phyloP scores from a whole-genome alignment of 2,329 filamentous ascomycete species.

The Arthrocladium fulminans region DNA sequence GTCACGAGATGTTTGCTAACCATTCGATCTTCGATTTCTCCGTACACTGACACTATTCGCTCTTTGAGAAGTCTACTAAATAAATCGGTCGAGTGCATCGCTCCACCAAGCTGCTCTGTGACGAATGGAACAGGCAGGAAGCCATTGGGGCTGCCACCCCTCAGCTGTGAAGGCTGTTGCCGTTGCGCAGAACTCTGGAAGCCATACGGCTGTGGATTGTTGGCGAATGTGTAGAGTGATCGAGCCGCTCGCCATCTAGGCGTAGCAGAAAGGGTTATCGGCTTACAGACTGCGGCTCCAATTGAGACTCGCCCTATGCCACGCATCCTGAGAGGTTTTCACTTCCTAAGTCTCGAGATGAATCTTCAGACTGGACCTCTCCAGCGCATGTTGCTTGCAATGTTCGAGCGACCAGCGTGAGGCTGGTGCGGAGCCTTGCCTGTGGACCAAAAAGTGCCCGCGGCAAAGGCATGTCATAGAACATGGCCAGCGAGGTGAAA shows the following conservation, averaged over 20 bases:
- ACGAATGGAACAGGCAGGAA: conserved; percentile 23
- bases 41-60: conserved; percentile 21
- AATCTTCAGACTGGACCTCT: neutral
- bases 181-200: neutral
- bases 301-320: neutral
- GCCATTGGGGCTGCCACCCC: neutral
- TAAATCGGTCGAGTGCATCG: conserved; percentile 56
- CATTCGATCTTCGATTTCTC: conserved; percentile 17
- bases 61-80: conserved; percentile 73
- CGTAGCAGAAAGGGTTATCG: neutral
- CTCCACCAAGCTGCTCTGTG: conserved; percentile 20
- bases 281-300: conserved; percentile 1
- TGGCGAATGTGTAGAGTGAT: neutral
- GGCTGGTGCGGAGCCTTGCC: too few relatives aligned
- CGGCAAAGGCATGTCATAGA: too few relatives aligned
- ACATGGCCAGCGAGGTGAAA: too few relatives aligned
- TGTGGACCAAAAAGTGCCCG: too few relatives aligned
- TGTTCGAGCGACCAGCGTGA: too few relatives aligned
- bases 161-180: neutral
- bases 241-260: neutral
- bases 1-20: neutral
- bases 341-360: neutral
- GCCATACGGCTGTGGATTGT: neutral
- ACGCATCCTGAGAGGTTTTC: conserved; percentile 8
- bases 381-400: too few relatives aligned